These are phyloP conservation scores for Sarocladium strictum DNA, from an alignment of 2,329 filamentous ascomycete genomes.

Conservation along the genomic window DNA sequence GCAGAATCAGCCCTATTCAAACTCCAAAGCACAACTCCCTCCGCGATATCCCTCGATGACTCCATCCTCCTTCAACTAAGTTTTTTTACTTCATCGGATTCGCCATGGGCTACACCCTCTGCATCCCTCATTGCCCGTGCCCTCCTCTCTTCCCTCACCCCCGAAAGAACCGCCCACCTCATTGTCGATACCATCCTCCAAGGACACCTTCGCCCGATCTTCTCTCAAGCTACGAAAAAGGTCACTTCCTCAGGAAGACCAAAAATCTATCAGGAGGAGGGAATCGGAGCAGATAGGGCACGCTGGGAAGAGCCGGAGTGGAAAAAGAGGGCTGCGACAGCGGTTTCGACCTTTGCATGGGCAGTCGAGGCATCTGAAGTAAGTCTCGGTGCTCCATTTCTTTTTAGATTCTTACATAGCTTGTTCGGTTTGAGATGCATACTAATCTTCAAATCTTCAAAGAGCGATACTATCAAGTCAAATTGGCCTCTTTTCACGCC, in stretches of 20 bases:
- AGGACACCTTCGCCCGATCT: slow-evolving; percentile 60
- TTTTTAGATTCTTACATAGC: neutral
- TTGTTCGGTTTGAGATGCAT: neutral
- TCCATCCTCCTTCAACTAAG: slow-evolving; percentile 24
- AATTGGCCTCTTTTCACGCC: slow-evolving; percentile 67
- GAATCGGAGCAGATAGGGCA: neutral
- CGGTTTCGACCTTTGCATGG: slow-evolving; percentile 40
- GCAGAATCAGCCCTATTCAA: neutral
- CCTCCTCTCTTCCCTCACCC: neutral
- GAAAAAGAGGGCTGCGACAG: slow-evolving; percentile 17
- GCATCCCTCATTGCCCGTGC: slow-evolving; percentile 13
- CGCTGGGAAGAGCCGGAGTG: slow-evolving; percentile 15
- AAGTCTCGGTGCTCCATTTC: slow-evolving; percentile 16
- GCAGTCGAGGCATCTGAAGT: slow-evolving; percentile 46
- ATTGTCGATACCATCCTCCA: slow-evolving; percentile 53
- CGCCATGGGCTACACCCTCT: slow-evolving; percentile 32
- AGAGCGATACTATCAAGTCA: slow-evolving; percentile 34
- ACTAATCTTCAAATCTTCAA: slow-evolving; percentile 20
- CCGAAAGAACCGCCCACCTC: slow-evolving; percentile 23
- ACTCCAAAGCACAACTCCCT: neutral
- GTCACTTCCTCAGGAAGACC: slow-evolving; percentile 24
- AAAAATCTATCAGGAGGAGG: slow-evolving; percentile 16
- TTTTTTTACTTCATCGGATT: slow-evolving; percentile 23
- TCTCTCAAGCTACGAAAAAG: slow-evolving; percentile 48
- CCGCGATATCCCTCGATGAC: slow-evolving; percentile 6